Base-by-base conservation (phyloP, 108 stramenopile species). In the Skeletonema costatum region DNA sequence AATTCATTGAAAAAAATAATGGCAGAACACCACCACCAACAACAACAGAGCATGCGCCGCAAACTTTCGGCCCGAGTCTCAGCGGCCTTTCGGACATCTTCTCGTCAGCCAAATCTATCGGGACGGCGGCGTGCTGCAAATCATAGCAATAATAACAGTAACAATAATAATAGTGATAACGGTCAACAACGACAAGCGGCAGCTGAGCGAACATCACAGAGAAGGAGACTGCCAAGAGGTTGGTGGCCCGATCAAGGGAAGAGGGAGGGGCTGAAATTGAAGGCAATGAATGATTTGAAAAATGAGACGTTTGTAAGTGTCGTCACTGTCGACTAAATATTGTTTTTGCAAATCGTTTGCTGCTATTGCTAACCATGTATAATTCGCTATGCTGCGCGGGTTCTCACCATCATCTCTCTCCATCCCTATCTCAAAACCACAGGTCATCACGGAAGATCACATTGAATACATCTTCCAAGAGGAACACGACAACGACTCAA, bases 361-460 rank as follows among this genome's bases (percentile, higher is more conserved):
- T 16, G 0, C 5, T n/a, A 0, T 46, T 46, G 44, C 44, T n/a
- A 41, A 41, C 39, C 16, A 46, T 46, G 4, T 5, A n/a, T 16
- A 2, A 46, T n/a, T 41, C 11, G 7, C 5, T 41, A 2, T 11
- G 8, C 16, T 16, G 0, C 35, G 35, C 35, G 35, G 35, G 6
- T 25, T 58, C 25, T 19, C 56, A 25, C 8, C 8, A 58, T 25
- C 8, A n/a, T 8, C 4, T 8, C 5, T 8, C 56, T 8, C 56
- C 21, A 5, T 14, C 35, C 3, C 21, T 16, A 21, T 14, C 19
- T 10, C 12, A 31, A 9, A 30, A 61, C 14, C 16, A 11, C 35
- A 71, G 70, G 70, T 71, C 13, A 9, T 71, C 58, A 71, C 70
- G 39, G 70, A 59, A 38, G 70, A 71, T 19, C 53, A 71, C 21